Evolutionary conservation across 2,329 filamentous ascomycete genomes (phyloP), one percentile per base, ranked within the genome.

Genomic region (Xylogone sp.): DNA sequence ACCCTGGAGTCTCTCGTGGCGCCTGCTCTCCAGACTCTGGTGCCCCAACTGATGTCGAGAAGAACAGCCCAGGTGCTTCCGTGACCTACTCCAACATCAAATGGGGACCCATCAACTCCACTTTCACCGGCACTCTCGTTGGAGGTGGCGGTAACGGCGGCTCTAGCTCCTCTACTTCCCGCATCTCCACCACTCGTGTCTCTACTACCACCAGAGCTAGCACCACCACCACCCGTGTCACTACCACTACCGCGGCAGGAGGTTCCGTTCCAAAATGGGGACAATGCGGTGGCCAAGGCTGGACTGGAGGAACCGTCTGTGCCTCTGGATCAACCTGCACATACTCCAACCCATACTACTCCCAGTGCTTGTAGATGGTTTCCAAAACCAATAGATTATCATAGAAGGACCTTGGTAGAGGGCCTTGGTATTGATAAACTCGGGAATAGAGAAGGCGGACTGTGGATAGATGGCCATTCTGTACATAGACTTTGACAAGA

Each of bases 11-110:
- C 56, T 67, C 70, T 43, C 78, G 82, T 62, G 83, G 83, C 52
- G 69, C 71, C 34, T 86, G 83, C 68, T 52, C 72, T 31, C 72
- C 72, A 51, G 68, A 63, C 59, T 79, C 78, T 22, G 82, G 82
- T 45, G 70, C 63, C 34, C 81, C 81, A 42, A 48, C 62, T 27
- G 71, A 74, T 5, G 68, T 85, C 31, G 76, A 83, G 68, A n/a
- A n/a, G n/a, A n/a, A n/a, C n/a, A n/a, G 42, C 67, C 21, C 59
- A 69, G 43, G 65, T 68, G n/a, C 79, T 10, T 64, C 58, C 20
- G 75, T 76, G 69, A 60, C 55, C 42, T 64, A 58, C 57, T 65
- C 66, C 49, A 66, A 66, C 59, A 66, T 67, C 57, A 65, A 65
- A 49, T 64, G 63, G 58, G 65, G 65, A 49, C 56, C 63, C 27